Base-by-base conservation (phyloP, 768 basidiomycete genomes). In the Sarcomyxa edulis region DNA sequence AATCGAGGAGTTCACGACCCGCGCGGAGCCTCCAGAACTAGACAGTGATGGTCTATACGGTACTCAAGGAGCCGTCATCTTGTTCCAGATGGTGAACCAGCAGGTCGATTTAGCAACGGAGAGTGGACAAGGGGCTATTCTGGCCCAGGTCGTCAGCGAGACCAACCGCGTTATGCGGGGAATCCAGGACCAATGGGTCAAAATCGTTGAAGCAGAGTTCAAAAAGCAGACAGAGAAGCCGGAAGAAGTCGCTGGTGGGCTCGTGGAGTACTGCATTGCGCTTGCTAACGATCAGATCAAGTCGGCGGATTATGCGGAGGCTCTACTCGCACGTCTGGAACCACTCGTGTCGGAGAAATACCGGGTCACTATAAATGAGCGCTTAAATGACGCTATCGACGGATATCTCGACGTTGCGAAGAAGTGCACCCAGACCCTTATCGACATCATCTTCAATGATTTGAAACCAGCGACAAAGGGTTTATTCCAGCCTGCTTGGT, bases 11-110 rank as follows among this genome's bases (percentile, higher is more conserved):
- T 98, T 99, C 63, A 76, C 74, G 8, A 76, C 80, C 35, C 77
- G 96, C 14, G 75, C 80, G 23, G 79, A 85, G 48, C 88, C 90
- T 18, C 95, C 93, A 3, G 95, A 98, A 60, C 62, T 85, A 32
- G 89, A 93, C 53, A 77, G 77, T 39, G 92, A 97, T 43, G 91
- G 90, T 10, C 68, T 85, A 45, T 97, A 97, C 55, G 88, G 88
- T 14, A 85, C 83, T 44, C 88, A 96, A 55, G 88, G 94, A 29
- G 84, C 94, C 12, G 79, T 95, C 36, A 96, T 98, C 52, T 70
- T 99, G 44, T 98, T 97, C 73, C 89, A 96, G 62, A 93, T 98
- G 85, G 84, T 97, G 49, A 98, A 94, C 60, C 91, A 95, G 60
- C 95, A 97, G 60, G 75, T 92, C 42, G 95, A 98, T 53, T 73